Conservation (phyloP, 1,284 basidiomycete genomes). For the Bjerkandera adusta region DNA sequence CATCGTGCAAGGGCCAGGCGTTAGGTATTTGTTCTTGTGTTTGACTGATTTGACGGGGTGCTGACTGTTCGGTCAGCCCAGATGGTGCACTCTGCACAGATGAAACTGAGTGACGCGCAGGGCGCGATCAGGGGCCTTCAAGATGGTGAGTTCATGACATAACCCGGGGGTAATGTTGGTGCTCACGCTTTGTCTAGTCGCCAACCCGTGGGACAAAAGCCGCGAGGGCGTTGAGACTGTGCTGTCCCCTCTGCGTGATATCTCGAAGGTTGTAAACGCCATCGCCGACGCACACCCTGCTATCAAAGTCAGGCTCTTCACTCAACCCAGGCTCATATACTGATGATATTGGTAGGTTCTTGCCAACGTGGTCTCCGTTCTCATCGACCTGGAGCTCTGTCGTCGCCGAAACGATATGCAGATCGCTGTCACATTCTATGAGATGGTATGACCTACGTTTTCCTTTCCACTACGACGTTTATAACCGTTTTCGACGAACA, state of each 20-base stretch:
- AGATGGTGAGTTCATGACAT: too few species aligned
- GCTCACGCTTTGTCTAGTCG: too few species aligned
- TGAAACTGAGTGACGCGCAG: too few species aligned
- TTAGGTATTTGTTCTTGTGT: too few species aligned
- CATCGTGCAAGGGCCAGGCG: too few species aligned
- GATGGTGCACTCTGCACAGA: too few species aligned
- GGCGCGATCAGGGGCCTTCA: too few species aligned
- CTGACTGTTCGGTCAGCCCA: too few species aligned
- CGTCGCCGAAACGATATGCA: slow-evolving; percentile 26
- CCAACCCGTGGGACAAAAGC: slow-evolving; percentile 1
- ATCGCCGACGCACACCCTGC: slow-evolving; percentile 20
- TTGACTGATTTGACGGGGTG: too few species aligned
- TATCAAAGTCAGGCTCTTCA: slow-evolving; percentile 15
- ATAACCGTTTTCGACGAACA: background rate
- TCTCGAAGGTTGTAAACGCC: slow-evolving; percentile 19
- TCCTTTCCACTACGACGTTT: background rate
- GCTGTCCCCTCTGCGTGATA: slow-evolving; percentile 19
- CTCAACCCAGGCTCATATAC: background rate
- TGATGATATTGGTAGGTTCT: background rate
- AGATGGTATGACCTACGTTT: slow-evolving; percentile 20
- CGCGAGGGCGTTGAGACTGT: slow-evolving; percentile 4
- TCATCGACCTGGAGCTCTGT: slow-evolving; percentile 25
- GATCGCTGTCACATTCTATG: slow-evolving; percentile 14
- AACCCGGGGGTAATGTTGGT: too few species aligned
- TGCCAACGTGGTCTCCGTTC: slow-evolving; percentile 5